Evolutionary conservation across 2,329 filamentous ascomycete species (phyloP), one percentile per base, ranked within the genome.

Genomic region (Penicillium sp.): DNA sequence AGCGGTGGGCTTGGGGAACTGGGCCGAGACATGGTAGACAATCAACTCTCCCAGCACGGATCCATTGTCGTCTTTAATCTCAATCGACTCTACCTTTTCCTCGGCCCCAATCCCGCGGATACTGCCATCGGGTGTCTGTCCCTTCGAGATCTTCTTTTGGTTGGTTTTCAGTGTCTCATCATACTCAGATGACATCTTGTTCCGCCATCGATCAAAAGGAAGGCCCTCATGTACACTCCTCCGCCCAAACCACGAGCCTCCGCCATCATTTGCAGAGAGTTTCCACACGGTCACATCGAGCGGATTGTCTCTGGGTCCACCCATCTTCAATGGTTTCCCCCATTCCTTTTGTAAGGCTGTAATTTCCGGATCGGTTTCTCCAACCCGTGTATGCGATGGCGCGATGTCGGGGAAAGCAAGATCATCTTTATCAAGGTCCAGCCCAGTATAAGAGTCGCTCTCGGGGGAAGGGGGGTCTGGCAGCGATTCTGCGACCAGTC

Each of bases 51-150:
- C 70, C 5, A 73, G 36, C 8, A 62, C 48, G 7, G 56, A 54
- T 32, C 54, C 48, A 54, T 43, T 57, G n/a, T 58, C 55, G 50
- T 82, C 84, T 8, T 85, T 79, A 7, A 86, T 79, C 8, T 78
- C 77, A 42, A 81, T 77, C 50, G 84, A 81, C 71, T 91, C 91
- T 10, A 96, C 78, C 57, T 83, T 81, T 67, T 81, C 85, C 69
- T 96, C 91, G 1, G 89, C 91, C 1, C 91, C 91, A 67, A 97
- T 91, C 1, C 93, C 93, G 61, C 93, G 82, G 45, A 97, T 87
- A 61, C 86, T 90, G 3, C 88, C 88, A 52, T 86, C 86, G 1
- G 91, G 90, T 0, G 87, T 86, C 9, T 83, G 82, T 2, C 87
- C 89, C 58, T 65, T 61, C 53, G 85, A 85, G 1, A 90, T 88